Conservation (phyloP, 2,329 filamentous ascomycete genomes). For the Dactylella cylindrospora region DNA sequence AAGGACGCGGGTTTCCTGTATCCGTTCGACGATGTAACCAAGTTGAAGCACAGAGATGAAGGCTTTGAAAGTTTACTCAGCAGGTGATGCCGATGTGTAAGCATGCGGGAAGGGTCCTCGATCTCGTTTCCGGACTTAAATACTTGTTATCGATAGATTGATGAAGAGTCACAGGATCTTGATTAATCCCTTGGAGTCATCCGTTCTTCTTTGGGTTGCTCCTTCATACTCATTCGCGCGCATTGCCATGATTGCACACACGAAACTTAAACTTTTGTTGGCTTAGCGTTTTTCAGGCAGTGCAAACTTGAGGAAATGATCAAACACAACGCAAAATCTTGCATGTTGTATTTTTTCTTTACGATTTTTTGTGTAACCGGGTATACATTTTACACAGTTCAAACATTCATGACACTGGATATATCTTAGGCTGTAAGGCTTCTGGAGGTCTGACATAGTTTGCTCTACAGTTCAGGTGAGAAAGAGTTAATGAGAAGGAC, state of each 20-base stretch:
- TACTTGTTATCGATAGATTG: not conserved
- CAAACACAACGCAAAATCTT: slow-evolving; percentile 5
- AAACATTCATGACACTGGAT: not conserved
- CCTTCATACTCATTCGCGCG: too few species aligned
- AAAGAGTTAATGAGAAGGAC: too few species aligned
- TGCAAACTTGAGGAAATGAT: too few species aligned
- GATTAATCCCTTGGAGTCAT: not conserved
- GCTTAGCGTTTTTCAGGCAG: not conserved
- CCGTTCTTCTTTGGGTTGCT: too few species aligned
- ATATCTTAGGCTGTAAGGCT: too few species aligned
- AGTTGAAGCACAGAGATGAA: not conserved
- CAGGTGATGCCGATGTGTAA: slow-evolving; percentile 2
- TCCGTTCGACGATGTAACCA: not conserved
- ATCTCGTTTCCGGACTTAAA: slow-evolving; percentile 16
- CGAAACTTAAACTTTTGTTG: too few species aligned
- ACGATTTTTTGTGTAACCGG: not conserved
- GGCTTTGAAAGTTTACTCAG: slow-evolving; percentile 13
- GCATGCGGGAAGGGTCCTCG: slow-evolving; percentile 7
- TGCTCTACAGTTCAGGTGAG: too few species aligned
- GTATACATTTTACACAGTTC: not conserved
- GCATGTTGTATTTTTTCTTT: slow-evolving; percentile 16
- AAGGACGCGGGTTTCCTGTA: not conserved
- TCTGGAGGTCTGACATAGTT: too few species aligned
- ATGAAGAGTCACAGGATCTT: slow-evolving; percentile 22
- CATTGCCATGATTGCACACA: slow-evolving; percentile 3